Evolutionary conservation across 768 basidiomycete species (phyloP), one percentile per base, ranked within the genome.

Genomic region (Flagelloscypha sp.): DNA sequence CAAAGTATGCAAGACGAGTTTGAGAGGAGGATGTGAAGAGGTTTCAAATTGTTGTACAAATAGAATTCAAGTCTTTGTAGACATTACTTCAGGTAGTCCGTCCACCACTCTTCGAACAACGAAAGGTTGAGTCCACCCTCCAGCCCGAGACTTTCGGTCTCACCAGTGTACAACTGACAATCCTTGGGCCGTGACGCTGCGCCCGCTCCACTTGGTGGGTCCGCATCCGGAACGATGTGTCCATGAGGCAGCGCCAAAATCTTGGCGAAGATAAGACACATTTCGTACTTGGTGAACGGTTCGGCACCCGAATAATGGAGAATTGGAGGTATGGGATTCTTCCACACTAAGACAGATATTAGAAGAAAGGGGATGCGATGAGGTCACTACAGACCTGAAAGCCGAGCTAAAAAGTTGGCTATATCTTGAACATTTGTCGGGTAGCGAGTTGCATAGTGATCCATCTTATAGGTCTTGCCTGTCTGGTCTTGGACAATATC

Each of bases 381-480:
- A 18, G 7, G 17, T 20, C 11, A 21, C 7, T 6, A 58, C 70
- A 32, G 42, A 89, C 88, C 68, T 16, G 75, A 65, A 3, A 94
- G 65, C 24, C 84, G 78, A 27, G 80, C 78, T 21, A 97, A 67
- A 49, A 94, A 93, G 15, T 74, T 65, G 2, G 84, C 90, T 36
- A 97, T 82, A 50, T 97, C 93, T 21, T 79, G 49, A 8, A 88
- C 79, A 48, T 90, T 90, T 17, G 94, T 98, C 0, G 94, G 94
- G 59, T 84, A 94, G 19, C 94, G 73, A 12, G 82, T 86, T 17
- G 88, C 90, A 53, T 79, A 94, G 55, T 94, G 82, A 53, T 99
- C 94, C 94, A 97, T 97, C 56, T 79, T 88, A 65, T 92, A 92
- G 23, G 61, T 63, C 60, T 92, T 92, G 2, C 85, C 86, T 5